Conservation (phyloP, 495 filamentous ascomycete genomes). For the Rhypophila decipiens region DNA sequence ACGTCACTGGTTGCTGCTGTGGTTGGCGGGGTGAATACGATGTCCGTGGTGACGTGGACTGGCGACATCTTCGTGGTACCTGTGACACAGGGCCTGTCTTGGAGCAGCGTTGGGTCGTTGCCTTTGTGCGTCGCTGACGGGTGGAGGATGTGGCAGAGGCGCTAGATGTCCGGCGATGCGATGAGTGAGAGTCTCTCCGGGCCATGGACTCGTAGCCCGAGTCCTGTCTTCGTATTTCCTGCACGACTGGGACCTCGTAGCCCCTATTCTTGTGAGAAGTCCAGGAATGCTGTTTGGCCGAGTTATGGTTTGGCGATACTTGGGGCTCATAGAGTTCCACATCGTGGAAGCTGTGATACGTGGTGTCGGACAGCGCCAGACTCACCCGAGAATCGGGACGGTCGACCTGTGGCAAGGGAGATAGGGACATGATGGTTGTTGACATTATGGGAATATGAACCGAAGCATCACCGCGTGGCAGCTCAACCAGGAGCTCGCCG, state of each 20-base stretch:
- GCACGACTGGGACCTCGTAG: slow-evolving; percentile 8
- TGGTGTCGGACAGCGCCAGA: slow-evolving; percentile 33
- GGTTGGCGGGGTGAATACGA: slow-evolving; percentile 3
- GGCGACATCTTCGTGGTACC: slow-evolving; percentile 18
- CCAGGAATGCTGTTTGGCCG: slow-evolving; percentile 5
- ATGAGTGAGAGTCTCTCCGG: slow-evolving; percentile 19
- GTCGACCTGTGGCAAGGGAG: slow-evolving; percentile 24
- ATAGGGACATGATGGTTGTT: slow-evolving; percentile 20
- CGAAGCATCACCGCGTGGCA: slow-evolving; percentile 15
- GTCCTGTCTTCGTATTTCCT: slow-evolving; percentile 41
- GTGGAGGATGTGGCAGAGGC: slow-evolving; percentile 21
- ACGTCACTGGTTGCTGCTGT: slow-evolving; percentile 31
- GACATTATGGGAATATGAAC: neutral
- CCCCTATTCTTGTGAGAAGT: slow-evolving; percentile 4
- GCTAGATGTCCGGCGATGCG: slow-evolving; percentile 16
- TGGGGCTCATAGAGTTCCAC: slow-evolving; percentile 31
- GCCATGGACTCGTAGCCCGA: slow-evolving; percentile 44
- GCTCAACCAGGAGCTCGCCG: neutral
- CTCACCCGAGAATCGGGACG: slow-evolving; percentile 36
- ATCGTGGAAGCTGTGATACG: slow-evolving; percentile 44
- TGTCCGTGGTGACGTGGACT: slow-evolving; percentile 16
- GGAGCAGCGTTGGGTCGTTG: slow-evolving; percentile 25
- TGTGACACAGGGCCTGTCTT: slow-evolving; percentile 25
- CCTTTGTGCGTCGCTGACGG: slow-evolving; percentile 26
- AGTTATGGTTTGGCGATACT: slow-evolving; percentile 3